These are phyloP conservation scores for Paecilomyces sp. DNA, from an alignment of 2,329 filamentous ascomycete species.

Conservation along the genomic window DNA sequence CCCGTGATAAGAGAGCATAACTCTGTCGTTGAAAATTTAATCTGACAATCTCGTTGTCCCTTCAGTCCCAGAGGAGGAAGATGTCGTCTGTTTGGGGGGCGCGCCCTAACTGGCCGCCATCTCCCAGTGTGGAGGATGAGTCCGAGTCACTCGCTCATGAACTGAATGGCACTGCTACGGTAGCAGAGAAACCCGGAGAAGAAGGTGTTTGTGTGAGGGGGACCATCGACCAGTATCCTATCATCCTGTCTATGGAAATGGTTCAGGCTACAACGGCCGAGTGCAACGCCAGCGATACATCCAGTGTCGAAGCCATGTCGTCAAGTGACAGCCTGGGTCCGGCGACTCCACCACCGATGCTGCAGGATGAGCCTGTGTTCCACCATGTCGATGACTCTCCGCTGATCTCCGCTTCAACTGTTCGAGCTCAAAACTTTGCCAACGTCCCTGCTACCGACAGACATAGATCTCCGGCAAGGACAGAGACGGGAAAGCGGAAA, in stretches of 20 bases:
- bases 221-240: slow-evolving; percentile 37
- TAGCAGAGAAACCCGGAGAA: slow-evolving; percentile 22
- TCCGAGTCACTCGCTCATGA: slow-evolving; percentile 35
- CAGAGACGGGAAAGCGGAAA: not conserved
- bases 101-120: slow-evolving; percentile 32
- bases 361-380: slow-evolving; percentile 10
- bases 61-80: slow-evolving; percentile 4
- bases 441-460: slow-evolving; percentile 1
- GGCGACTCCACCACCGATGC: slow-evolving; percentile 16
- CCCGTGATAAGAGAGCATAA: not conserved
- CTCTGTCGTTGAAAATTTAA: not conserved
- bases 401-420: not conserved
- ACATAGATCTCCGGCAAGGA: not conserved
- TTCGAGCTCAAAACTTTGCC: slow-evolving; percentile 5
- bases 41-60: not conserved
- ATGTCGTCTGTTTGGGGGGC: slow-evolving; percentile 17
- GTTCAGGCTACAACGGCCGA: slow-evolving; percentile 9
- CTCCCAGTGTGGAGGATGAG: slow-evolving; percentile 40
- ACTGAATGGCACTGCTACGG: slow-evolving; percentile 22
- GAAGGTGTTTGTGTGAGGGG: slow-evolving; percentile 30
- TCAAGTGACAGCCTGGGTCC: slow-evolving; percentile 21
- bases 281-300: slow-evolving; percentile 9
- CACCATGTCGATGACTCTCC: slow-evolving; percentile 4
- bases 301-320: slow-evolving; percentile 13
- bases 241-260: slow-evolving; percentile 29